Base-by-base conservation (phyloP, 495 filamentous ascomycete genomes). In the Halenospora varia region DNA sequence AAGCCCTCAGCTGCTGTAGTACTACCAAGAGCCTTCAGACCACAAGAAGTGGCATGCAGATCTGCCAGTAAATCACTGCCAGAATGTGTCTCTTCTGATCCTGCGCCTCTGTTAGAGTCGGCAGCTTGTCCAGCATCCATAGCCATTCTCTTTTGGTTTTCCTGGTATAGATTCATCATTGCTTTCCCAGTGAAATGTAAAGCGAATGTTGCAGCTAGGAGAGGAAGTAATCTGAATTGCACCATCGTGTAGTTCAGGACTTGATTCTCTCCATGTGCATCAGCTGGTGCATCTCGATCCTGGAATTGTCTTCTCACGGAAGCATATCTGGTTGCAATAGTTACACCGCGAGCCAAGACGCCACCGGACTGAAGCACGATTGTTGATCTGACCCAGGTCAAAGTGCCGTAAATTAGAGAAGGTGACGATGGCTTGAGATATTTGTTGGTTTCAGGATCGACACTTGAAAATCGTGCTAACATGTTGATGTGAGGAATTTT, bases 161-260 rank as follows among this genome's bases (percentile, higher is more conserved):
- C 79, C 40, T 71, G 63, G 60, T 91, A 90, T 0, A 88, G 69
- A 2, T 69, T 72, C 79, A 84, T 84, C 81, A 89, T 84, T 17
- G 78, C 80, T 29, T 82, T 80, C 50, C 86, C 87, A 17, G 88
- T 87, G 62, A 89, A 88, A 62, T 89, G 88, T 29, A 86, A 72
- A 2, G 87, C 88, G 62, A 87, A 91, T 55, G 87, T 86, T n/a
- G 83, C 77, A 2, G 88, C 88, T 10, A 90, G 69, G 1, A 90
- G 71, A 2, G 88, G 85, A 25, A 89, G 71, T 3, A 90, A 68
- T 15, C 88, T 78, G 55, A 86, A 76, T 66, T 89, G 86, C n/a
- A 89, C 87, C 76, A 85, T 88, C 53, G 85, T 87, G 68, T 90
- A 91, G 66, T 87, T 84, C 35, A 91, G 73, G 0, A 90, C 86